Conservation (phyloP, 495 filamentous ascomycete genomes). For the Neurospora terricola region DNA sequence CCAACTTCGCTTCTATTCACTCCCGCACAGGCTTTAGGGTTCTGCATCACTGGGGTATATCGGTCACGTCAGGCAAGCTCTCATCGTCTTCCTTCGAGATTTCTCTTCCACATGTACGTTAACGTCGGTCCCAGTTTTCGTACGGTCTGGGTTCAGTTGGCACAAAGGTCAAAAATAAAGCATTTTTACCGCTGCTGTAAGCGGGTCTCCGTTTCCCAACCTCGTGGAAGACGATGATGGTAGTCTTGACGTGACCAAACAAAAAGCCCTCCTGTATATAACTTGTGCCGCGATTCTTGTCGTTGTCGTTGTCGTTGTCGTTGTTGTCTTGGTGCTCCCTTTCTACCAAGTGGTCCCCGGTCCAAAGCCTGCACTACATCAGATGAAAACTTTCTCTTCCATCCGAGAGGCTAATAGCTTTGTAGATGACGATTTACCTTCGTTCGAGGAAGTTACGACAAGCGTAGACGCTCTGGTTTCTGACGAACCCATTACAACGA, state of each 20-base stretch:
- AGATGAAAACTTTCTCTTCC: constrained; percentile 16
- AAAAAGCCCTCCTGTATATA: constrained; percentile 27
- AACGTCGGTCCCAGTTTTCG: constrained; percentile 42
- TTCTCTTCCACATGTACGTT: constrained; percentile 64
- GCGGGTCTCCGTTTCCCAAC: constrained; percentile 29
- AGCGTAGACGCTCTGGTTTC: constrained; percentile 50
- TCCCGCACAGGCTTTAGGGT: constrained; percentile 2
- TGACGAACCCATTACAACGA: constrained; percentile 28
- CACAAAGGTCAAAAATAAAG: constrained; percentile 41
- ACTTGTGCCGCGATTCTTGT: not conserved
- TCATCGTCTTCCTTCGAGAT: constrained; percentile 56
- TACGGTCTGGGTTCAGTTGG: constrained; percentile 29
- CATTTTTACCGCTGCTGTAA: constrained; percentile 32
- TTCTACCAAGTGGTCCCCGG: constrained; percentile 15
- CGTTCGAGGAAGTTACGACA: constrained; percentile 41
- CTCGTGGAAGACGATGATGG: constrained; percentile 47
- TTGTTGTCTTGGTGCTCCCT: constrained; percentile 8
- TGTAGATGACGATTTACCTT: constrained; percentile 39
- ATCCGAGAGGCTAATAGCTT: constrained; percentile 28
- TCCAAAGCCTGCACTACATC: constrained; percentile 1
- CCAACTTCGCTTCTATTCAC: constrained; percentile 1
- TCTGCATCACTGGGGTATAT: constrained; percentile 26
- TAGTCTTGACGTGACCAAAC: constrained; percentile 36
- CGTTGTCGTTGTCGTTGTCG: constrained; percentile 3
- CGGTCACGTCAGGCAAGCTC: constrained; percentile 48